Evolutionary conservation across 306 rosid species (phyloP), one percentile per base, ranked within the genome.

Genomic region (Alnus rubra): DNA sequence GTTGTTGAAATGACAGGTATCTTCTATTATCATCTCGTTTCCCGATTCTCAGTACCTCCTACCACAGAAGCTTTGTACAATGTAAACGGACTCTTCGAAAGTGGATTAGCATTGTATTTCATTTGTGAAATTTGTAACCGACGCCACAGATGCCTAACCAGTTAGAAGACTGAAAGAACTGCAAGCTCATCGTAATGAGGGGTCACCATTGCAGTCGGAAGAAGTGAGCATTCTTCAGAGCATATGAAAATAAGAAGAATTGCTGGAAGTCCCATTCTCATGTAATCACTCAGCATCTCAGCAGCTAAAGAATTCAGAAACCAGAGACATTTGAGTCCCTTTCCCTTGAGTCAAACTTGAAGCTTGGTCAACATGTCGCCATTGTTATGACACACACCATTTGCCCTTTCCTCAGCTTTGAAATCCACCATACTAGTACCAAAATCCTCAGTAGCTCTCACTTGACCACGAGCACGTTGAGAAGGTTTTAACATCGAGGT

Each of bases 391-490:
- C 78, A 73, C 71, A 81, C 67, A 49, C 54, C 78, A 60, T 77
- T 73, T 62, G 69, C 47, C 55, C 56, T 82, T 74, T 74, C 90
- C 75, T 84, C 89, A 15, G 53, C 77, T 49, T 48, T 74, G 70
- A 74, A 74, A 83, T 79, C 85, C 51, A 79, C 70, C 47, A 74
- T 77, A 59, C 78, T 76, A 62, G 83, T 75, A 49, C 83, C 75
- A 69, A 87, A 80, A 75, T 76, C 78, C 53, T 82, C 87, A 3
- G 74, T 73, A 51, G 77, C 83, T 78, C 51, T 71, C 51, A 49
- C 87, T 79, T 88, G 91, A 35, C 63, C 84, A 48, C 78, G 77
- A 42, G 83, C 62, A 14, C 88, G 83, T 5, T 77, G 78, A 23
- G 87, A 81, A 76, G 91, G 78, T 77, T 82, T 89, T 23, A 80